A percentile compares a stretch with the other conserved stretches of the same genome.
These are phyloP conservation scores for Pontederia paniculata DNA, from an alignment of 176 grass and related monocot genomes.

Conservation along the genomic window DNA sequence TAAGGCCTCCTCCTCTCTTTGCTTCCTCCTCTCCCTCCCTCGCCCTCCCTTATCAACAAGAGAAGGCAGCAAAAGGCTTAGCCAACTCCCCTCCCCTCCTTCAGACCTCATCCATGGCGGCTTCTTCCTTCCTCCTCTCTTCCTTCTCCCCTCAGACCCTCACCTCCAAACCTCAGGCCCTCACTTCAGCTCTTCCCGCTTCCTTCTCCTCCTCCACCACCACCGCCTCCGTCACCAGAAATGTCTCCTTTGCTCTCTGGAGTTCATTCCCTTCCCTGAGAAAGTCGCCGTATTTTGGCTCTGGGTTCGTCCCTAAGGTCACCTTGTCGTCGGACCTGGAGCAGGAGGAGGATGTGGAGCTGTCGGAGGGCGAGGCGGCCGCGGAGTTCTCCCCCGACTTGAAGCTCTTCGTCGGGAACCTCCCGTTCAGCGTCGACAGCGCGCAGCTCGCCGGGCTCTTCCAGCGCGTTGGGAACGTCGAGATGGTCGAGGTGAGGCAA, in stretches of 20 bases:
- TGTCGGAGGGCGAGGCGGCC: slow-evolving; percentile 22
- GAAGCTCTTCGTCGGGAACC: slow-evolving; percentile 91
- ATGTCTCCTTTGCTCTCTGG: neutral
- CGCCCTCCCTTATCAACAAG: neutral
- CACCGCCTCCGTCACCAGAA: neutral
- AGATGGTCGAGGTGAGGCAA: slow-evolving; percentile 79
- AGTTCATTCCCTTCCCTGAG: neutral
- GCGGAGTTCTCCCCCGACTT: slow-evolving; percentile 29
- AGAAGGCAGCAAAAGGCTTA: no score
- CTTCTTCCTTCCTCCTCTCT: neutral
- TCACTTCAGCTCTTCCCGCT: neutral
- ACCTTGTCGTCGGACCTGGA: neutral
- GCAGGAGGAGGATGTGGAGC: slow-evolving; percentile 31
- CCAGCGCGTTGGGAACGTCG: slow-evolving; percentile 62
- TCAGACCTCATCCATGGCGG: neutral
- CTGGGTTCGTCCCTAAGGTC: slow-evolving; percentile 27
- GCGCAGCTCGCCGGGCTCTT: slow-evolving; percentile 84
- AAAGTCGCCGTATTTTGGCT: slow-evolving; percentile 22
- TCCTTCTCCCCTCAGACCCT: neutral
- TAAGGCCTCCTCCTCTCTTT: neutral
- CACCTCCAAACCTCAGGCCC: neutral
- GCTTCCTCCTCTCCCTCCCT: neutral
- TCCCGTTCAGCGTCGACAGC: slow-evolving; percentile 86
- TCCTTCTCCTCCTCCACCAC: neutral
- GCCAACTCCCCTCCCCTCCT: no score